A percentile compares a stretch with the other conserved stretches of the same genome.
phyloP scores from a whole-genome alignment of 805 yeast genomes.

The Hanseniaspora lachancei region DNA sequence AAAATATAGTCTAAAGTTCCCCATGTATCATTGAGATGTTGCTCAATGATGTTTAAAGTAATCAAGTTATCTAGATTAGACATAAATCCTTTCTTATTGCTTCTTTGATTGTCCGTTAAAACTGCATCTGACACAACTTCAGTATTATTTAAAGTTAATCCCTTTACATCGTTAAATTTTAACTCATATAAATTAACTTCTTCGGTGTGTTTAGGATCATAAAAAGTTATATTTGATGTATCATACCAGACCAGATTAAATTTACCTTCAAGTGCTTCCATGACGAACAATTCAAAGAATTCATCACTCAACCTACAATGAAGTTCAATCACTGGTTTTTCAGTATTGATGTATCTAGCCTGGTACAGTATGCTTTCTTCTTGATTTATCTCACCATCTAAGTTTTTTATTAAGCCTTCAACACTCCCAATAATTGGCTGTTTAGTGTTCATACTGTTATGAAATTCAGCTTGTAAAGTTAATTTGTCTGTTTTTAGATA shows the following conservation, averaged over 20 bases:
- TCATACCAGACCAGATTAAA: slow-evolving; percentile 12
- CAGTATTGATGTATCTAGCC: slow-evolving; percentile 28
- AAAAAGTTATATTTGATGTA: neutral
- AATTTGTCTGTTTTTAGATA: slow-evolving; percentile 54
- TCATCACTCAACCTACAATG: slow-evolving; percentile 4
- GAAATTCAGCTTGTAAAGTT: slow-evolving; percentile 14
- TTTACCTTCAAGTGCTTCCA: slow-evolving; percentile 12
- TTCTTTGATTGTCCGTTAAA: slow-evolving; percentile 14
- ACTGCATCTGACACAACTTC: slow-evolving; percentile 11
- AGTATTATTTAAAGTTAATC: slow-evolving; percentile 31
- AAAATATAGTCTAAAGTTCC: slow-evolving; percentile 26
- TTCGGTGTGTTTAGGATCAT: slow-evolving; percentile 18
- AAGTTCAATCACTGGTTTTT: slow-evolving; percentile 7
- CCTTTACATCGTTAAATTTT: slow-evolving; percentile 21
- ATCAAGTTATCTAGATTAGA: slow-evolving; percentile 27
- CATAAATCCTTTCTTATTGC: slow-evolving; percentile 33
- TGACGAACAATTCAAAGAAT: slow-evolving; percentile 6
- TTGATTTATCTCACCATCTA: slow-evolving; percentile 36
- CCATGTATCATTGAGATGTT: slow-evolving; percentile 25
- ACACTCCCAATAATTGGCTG: slow-evolving; percentile 22
- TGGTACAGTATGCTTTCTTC: slow-evolving; percentile 61
- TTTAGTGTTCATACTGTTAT: neutral
- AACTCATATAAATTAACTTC: slow-evolving; percentile 20
- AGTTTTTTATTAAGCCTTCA: slow-evolving; percentile 42
- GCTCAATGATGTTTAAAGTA: slow-evolving; percentile 28